phyloP scores from a whole-genome alignment of 345 rosid species.

The Jatropha curcas region DNA sequence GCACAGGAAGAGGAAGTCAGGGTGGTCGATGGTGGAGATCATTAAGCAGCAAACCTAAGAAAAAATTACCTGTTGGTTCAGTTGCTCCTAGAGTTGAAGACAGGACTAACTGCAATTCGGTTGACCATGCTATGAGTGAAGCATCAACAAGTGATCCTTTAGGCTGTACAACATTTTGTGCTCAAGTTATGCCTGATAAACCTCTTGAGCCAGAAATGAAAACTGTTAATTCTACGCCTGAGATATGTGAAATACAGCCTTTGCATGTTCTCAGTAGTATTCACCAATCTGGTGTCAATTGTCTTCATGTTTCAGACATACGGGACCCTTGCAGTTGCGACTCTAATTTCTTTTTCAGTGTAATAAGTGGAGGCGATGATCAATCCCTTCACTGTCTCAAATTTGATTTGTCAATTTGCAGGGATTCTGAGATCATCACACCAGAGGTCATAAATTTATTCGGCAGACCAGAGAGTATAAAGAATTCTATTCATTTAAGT shows the following conservation, averaged over 20 bases:
- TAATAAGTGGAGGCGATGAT: conserved; percentile 94
- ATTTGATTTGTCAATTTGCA: conserved; percentile 36
- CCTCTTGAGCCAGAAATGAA: conserved; percentile 31
- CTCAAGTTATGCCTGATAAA: conserved; percentile 22
- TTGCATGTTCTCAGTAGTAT: conserved; percentile 46
- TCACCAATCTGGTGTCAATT: conserved; percentile 92
- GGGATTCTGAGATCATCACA: conserved; percentile 20
- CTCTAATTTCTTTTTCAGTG: conserved; percentile 39
- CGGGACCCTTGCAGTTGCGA: conserved; percentile 33
- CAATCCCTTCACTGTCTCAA: conserved; percentile 74
- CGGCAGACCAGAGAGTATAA: conserved; percentile 24
- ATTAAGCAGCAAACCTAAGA: conserved; percentile 33
- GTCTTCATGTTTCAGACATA: conserved; percentile 64
- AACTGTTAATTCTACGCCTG: conserved; percentile 35
- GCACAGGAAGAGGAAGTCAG: conserved; percentile 95
- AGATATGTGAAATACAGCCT: conserved; percentile 61
- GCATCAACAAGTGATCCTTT: conserved; percentile 17
- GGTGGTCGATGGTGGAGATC: conserved; percentile 89
- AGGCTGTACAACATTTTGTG: conserved; percentile 21
- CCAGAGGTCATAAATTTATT: conserved; percentile 15
- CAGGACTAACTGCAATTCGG: conserved; percentile 16
- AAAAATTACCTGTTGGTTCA: conserved; percentile 23
- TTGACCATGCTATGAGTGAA: conserved; percentile 15
- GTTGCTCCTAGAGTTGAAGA: conserved; percentile 22
- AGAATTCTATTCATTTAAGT: conserved; percentile 16